Percentiles rank a stretch among this genome's conserved stretches.
Conservation (phyloP, 495 filamentous ascomycete genomes). For the Amorphotheca resinae region DNA sequence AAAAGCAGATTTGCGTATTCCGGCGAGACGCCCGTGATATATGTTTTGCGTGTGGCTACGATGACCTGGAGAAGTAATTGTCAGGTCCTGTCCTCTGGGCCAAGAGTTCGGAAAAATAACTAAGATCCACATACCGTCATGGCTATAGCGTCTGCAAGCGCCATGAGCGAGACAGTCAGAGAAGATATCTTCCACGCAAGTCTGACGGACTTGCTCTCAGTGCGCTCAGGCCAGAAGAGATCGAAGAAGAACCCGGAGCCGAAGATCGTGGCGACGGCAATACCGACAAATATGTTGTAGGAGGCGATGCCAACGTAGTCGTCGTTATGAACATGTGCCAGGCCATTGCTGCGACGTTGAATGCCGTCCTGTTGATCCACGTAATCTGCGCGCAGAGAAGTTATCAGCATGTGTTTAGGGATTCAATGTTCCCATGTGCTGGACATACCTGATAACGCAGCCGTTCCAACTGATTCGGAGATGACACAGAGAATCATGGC, state of each 20-base stretch:
- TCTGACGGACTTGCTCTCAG: conserved; percentile 29
- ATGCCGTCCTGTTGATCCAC: conserved; percentile 33
- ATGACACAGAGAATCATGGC: conserved; percentile 41
- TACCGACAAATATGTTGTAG: conserved; percentile 41
- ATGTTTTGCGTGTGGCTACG: conserved; percentile 25
- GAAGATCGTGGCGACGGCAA: conserved; percentile 41
- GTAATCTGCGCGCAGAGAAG: conserved; percentile 27
- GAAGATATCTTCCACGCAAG: conserved; percentile 36
- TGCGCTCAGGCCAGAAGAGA: conserved; percentile 38
- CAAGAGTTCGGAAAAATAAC: not conserved
- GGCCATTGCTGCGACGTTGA: conserved; percentile 17
- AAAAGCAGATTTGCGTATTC: conserved; percentile 18
- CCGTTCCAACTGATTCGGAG: conserved; percentile 37
- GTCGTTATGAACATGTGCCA: conserved; percentile 31
- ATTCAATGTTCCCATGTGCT: not conserved
- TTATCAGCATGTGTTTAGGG: not conserved
- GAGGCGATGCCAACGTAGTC: conserved; percentile 34
- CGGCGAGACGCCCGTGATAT: conserved; percentile 25
- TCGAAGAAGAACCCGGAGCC: conserved; percentile 43
- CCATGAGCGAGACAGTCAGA: conserved; percentile 29
- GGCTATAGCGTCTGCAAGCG: conserved; percentile 28
- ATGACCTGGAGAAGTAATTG: conserved; percentile 23
- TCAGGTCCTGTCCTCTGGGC: no score
- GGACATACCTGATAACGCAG: conserved; percentile 32
- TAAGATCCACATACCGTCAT: conserved; percentile 24